Evolutionary conservation across 2,329 filamentous ascomycete genomes (phyloP).

Genomic region (Hypoxylon sp.): DNA sequence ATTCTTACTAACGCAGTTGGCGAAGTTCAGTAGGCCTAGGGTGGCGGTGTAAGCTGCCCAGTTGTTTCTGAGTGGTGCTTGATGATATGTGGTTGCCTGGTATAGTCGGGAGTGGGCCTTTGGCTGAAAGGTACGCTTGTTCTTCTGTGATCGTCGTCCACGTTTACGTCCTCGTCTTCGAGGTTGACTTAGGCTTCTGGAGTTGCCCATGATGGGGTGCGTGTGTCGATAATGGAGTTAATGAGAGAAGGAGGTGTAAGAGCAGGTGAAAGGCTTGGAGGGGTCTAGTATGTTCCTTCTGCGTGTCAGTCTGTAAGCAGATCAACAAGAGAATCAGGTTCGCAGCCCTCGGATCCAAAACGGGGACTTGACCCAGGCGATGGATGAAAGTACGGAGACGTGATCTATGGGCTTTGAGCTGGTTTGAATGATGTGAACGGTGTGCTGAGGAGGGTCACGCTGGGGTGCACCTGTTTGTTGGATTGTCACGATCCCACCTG

Average conservation of each 20-base stretch:
- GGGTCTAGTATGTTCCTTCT: neutral
- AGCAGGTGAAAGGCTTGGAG: neutral
- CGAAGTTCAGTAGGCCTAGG: neutral
- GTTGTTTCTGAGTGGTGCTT: neutral
- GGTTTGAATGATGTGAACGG: neutral
- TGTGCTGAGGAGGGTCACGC: neutral
- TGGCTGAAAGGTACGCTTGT: neutral
- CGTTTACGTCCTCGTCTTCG: neutral
- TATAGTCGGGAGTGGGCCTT: neutral
- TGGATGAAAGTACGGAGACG: neutral
- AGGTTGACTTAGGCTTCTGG: neutral
- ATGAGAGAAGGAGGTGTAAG: neutral
- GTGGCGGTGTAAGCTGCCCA: conserved; percentile 1
- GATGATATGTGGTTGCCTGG: neutral
- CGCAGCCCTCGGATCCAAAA: neutral
- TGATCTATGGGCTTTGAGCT: neutral
- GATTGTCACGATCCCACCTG: neutral
- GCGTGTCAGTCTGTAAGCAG: neutral
- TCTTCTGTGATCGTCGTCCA: neutral
- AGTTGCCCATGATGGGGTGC: neutral
- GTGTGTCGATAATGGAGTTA: neutral
- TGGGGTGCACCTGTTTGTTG: neutral
- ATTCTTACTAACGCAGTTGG: neutral
- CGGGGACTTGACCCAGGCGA: neutral
- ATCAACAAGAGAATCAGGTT: neutral